Evolutionary conservation across 192 early-diverging fungal genomes (phyloP).

Genomic region (Dissophora ornata): DNA sequence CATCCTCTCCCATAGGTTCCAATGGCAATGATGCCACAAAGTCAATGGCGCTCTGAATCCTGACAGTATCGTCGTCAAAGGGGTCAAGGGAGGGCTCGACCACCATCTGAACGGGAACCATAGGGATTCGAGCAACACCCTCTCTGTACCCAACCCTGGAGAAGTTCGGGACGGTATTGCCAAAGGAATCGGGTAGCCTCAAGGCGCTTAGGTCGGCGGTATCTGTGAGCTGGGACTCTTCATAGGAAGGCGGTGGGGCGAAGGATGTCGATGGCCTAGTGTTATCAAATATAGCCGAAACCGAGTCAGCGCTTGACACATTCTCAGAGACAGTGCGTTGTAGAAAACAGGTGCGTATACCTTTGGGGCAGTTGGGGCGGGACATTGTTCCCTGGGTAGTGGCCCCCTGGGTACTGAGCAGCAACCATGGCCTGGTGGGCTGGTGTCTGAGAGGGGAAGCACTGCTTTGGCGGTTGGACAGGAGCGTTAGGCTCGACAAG

Average conservation of each 20-base stretch:
- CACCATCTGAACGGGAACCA: conserved; percentile 34
- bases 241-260: conserved; percentile 15
- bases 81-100: conserved; percentile 36
- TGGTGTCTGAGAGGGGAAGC: conserved; percentile 35
- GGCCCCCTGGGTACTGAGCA: conserved; percentile 22
- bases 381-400: neutral
- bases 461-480: conserved; percentile 27
- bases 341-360: too few relatives aligned
- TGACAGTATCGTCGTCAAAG: conserved; percentile 26
- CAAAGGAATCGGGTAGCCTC: conserved; percentile 14
- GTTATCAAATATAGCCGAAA: too few relatives aligned
- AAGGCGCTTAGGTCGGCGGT: conserved; percentile 12
- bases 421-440: conserved; percentile 41
- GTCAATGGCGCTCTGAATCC: conserved; percentile 43
- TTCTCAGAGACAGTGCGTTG: too few relatives aligned
- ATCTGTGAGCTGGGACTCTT: conserved; percentile 1
- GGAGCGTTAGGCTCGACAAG: conserved; percentile 16
- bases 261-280: too few relatives aligned
- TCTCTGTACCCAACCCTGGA: conserved; percentile 51
- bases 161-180: conserved; percentile 43
- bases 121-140: conserved; percentile 38
- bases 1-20: conserved; percentile 21
- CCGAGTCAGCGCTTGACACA: too few relatives aligned
- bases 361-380: neutral
- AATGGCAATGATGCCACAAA: conserved; percentile 24